Evolutionary conservation across 139 green algal species (phyloP).

Genomic region (Chlamydomonas urium): DNA sequence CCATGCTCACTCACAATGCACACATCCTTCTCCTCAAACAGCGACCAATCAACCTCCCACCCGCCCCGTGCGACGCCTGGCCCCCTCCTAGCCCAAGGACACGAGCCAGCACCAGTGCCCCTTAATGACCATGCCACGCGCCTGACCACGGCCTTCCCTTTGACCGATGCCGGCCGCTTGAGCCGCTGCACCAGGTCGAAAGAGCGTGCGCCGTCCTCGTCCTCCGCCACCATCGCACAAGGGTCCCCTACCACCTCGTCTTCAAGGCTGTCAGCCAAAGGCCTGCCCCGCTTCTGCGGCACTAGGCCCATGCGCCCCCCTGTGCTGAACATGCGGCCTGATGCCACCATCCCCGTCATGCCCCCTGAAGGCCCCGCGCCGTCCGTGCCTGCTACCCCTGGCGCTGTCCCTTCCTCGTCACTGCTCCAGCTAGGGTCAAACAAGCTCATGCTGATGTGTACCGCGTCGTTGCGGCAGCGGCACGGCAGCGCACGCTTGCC

Average conservation of each 20-base stretch:
- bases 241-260: conserved; percentile 3
- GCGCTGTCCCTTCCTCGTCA: background rate
- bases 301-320: background rate
- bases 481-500: conserved; percentile 51
- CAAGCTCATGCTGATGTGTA: conserved; percentile 60
- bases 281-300: background rate
- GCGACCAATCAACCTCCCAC: no score
- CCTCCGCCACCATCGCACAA: background rate
- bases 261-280: background rate
- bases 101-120: no score
- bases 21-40: no score
- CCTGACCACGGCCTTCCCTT: background rate
- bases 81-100: no score
- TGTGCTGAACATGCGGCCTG: background rate
- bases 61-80: no score
- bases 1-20: no score
- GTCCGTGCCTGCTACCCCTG: background rate
- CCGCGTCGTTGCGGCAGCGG: conserved; percentile 48
- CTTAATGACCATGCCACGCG: no score
- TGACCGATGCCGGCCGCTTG: background rate
- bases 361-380: background rate
- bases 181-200: conserved; percentile 1
- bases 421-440: conserved; percentile 44
- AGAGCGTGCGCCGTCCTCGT: background rate
- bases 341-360: background rate